These are phyloP conservation scores for Aaosphaeria pasadenensis DNA, from an alignment of 2,329 filamentous ascomycete species.

Conservation along the genomic window DNA sequence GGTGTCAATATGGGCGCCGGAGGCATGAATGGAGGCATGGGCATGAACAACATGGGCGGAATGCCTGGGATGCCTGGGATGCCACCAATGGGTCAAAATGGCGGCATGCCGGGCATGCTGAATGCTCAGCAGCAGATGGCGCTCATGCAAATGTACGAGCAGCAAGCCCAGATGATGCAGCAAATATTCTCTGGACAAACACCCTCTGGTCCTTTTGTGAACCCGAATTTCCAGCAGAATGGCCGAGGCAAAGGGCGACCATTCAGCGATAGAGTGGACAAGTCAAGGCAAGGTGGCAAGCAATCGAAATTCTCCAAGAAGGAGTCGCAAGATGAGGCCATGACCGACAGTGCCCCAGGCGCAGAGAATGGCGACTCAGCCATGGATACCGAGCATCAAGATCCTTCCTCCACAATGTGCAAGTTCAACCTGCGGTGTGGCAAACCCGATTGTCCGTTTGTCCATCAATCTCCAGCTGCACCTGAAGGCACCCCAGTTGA, in stretches of 20 bases:
- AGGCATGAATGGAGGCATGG: slow-evolving; percentile 33
- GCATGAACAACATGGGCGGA: slow-evolving; percentile 19
- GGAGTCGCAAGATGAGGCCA: slow-evolving; percentile 36
- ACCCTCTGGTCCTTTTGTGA: slow-evolving; percentile 48
- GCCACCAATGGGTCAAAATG: slow-evolving; percentile 39
- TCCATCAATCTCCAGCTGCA: slow-evolving; percentile 89
- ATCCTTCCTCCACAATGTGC: slow-evolving; percentile 68
- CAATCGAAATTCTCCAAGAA: slow-evolving; percentile 50
- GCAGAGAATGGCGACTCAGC: slow-evolving; percentile 38
- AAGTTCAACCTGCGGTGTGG: slow-evolving; percentile 87
- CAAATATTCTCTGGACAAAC: slow-evolving; percentile 37
- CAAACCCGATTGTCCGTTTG: slow-evolving; percentile 86
- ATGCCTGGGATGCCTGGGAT: slow-evolving; percentile 29
- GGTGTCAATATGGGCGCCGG: slow-evolving; percentile 22
- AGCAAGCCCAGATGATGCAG: slow-evolving; percentile 65
- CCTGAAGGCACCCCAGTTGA: slow-evolving; percentile 75
- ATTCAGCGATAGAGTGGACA: slow-evolving; percentile 70
- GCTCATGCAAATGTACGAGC: slow-evolving; percentile 74
- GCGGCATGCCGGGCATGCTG: slow-evolving; percentile 53
- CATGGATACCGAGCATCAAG: slow-evolving; percentile 63
- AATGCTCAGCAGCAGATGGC: slow-evolving; percentile 69
- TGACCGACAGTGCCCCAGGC: slow-evolving; percentile 32
- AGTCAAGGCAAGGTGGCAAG: slow-evolving; percentile 28
- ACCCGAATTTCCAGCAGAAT: slow-evolving; percentile 51
- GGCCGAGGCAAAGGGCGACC: slow-evolving; percentile 46